Evolutionary conservation across 352 stramenopile species (phyloP).

Genomic region (Pseudoperonospora humuli): DNA sequence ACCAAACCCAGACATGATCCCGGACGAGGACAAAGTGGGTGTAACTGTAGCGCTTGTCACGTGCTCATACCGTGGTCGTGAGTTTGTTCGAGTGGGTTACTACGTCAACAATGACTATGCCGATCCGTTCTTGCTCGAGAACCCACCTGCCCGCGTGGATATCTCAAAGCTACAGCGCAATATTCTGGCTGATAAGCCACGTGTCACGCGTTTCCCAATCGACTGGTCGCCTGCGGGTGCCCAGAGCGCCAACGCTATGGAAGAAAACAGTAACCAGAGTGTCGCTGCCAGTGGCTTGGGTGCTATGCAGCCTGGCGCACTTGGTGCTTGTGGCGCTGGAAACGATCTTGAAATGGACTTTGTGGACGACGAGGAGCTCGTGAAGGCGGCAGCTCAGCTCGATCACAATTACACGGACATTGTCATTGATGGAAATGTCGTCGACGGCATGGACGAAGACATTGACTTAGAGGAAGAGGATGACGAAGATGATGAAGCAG

Average conservation of each 20-base stretch:
- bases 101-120: constrained; percentile 99
- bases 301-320: constrained; percentile 14
- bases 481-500: constrained; percentile 50
- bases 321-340: constrained; percentile 5
- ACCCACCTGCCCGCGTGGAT: constrained; percentile 74
- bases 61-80: constrained; percentile 94
- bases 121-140: constrained; percentile 82
- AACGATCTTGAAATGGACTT: constrained; percentile 60
- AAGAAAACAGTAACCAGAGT: constrained; percentile 23
- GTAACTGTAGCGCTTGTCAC: constrained; percentile 98
- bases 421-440: constrained; percentile 60
- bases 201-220: constrained; percentile 93
- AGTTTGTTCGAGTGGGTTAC: constrained; percentile 96
- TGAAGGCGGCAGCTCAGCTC: constrained; percentile 77
- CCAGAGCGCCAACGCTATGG: constrained; percentile 36
- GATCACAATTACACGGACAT: constrained; percentile 87
- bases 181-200: constrained; percentile 96
- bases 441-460: constrained; percentile 54
- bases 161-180: constrained; percentile 92
- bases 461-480: constrained; percentile 69
- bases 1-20: constrained; percentile 89
- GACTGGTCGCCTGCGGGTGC: constrained; percentile 85
- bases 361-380: constrained; percentile 78
- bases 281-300: constrained; percentile 12
- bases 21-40: constrained; percentile 95